Conservation (phyloP, 2,329 filamentous ascomycete species). For the Cercospora janseana region DNA sequence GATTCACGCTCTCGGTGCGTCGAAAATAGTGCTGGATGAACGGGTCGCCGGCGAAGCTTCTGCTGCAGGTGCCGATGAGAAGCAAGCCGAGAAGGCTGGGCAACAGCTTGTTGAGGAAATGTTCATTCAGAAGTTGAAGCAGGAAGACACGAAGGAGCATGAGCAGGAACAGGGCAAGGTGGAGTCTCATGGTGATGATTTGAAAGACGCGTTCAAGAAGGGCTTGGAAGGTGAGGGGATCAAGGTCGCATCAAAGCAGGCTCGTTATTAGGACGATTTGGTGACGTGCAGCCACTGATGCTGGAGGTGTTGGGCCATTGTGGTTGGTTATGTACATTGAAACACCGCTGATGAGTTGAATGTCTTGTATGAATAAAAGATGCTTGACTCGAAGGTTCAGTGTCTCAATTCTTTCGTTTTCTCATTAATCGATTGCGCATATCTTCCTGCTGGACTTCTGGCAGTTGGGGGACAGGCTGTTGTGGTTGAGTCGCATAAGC, state of each 20-base stretch:
- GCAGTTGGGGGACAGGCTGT: too few relatives aligned
- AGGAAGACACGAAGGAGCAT: conserved; percentile 23
- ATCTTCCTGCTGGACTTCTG: too few relatives aligned
- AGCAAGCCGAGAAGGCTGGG: conserved; percentile 46
- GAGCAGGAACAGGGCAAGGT: conserved; percentile 11
- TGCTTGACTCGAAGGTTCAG: too few relatives aligned
- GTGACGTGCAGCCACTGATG: not conserved
- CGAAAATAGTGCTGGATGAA: conserved; percentile 86
- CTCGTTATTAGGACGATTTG: conserved; percentile 19
- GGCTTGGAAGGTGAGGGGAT: conserved; percentile 45
- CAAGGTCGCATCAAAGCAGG: conserved; percentile 37
- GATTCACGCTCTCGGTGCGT: conserved; percentile 85
- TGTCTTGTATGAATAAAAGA: conserved; percentile 4
- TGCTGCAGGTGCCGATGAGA: conserved; percentile 34
- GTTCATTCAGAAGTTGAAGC: conserved; percentile 42
- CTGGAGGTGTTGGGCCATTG: not conserved
- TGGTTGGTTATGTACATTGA: conserved; percentile 3
- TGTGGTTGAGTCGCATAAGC: too few relatives aligned
- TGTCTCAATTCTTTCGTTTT: too few relatives aligned
- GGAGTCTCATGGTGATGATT: conserved; percentile 30
- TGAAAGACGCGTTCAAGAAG: conserved; percentile 44
- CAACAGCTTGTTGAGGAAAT: conserved; percentile 43
- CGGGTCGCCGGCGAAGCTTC: conserved; percentile 62
- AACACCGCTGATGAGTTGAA: not conserved
- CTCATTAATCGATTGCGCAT: too few relatives aligned